phyloP scores from a whole-genome alignment of 129 eudicot genomes.

The Flaveria brownii region DNA sequence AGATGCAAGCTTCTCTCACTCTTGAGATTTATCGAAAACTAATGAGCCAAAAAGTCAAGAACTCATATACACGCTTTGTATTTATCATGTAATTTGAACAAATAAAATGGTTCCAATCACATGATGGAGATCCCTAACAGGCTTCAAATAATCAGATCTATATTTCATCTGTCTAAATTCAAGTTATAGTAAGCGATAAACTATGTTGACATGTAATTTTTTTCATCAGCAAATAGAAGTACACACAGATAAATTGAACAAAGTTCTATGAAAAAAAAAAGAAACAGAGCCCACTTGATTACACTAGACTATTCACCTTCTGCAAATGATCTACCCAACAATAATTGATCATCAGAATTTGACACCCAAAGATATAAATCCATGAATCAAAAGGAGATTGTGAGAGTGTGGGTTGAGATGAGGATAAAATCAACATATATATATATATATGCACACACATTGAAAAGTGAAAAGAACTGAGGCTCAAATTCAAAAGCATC shows the following conservation, averaged over 20 bases:
- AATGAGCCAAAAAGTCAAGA: conserved; percentile 33
- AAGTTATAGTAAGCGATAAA: too few relatives aligned
- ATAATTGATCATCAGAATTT: conserved; percentile 46
- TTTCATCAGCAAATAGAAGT: neutral
- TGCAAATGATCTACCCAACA: conserved; percentile 44
- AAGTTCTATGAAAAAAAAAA: too few relatives aligned
- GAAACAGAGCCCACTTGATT: too few relatives aligned
- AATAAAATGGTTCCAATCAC: neutral
- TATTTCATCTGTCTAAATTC: too few relatives aligned
- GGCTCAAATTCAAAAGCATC: conserved; percentile 48
- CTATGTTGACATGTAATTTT: too few relatives aligned
- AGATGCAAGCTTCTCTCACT: neutral
- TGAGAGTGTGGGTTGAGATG: conserved; percentile 35
- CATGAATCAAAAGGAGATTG: conserved; percentile 36
- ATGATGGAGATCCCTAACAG: too few relatives aligned
- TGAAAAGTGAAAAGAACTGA: conserved; percentile 35
- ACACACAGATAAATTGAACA: conserved; percentile 12
- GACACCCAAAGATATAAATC: conserved; percentile 43
- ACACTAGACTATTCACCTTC: conserved; percentile 30
- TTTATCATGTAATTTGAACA: conserved; percentile 28
- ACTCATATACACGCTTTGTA: conserved; percentile 11
- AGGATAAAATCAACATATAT: conserved; percentile 9
- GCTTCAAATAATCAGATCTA: too few relatives aligned
- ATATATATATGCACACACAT: conserved; percentile 26
- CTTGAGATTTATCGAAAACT: neutral